phyloP scores from a whole-genome alignment of 1,284 basidiomycete species.

The Hymenochaete sp. region DNA sequence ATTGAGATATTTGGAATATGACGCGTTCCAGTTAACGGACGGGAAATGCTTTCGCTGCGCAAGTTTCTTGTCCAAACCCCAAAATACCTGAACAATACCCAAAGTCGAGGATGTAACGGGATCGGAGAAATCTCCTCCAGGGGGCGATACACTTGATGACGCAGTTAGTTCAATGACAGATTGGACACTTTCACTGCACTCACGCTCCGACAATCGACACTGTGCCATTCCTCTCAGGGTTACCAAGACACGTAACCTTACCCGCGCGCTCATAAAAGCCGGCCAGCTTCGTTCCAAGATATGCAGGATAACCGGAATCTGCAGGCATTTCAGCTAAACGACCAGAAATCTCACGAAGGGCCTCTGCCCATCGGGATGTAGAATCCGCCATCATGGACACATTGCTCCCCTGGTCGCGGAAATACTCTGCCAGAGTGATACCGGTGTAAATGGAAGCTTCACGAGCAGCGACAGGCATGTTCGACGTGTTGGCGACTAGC shows the following conservation, averaged over 20 bases:
- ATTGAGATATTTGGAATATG: constrained; percentile 98
- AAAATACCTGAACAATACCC: constrained; percentile 98
- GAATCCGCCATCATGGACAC: constrained; percentile 99
- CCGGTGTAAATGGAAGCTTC: constrained; percentile 99
- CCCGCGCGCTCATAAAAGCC: constrained; percentile 99
- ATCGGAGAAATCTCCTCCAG: constrained; percentile 99
- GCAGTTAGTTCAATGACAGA: too few species aligned
- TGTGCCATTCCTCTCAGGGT: constrained; percentile 82
- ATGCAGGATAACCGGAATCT: constrained; percentile 98
- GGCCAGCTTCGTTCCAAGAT: constrained; percentile 92
- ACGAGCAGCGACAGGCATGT: constrained; percentile 99
- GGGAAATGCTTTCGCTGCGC: constrained; percentile 98
- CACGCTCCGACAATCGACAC: constrained; percentile 98
- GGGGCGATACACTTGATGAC: constrained; percentile 76
- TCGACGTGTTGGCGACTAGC: constrained; percentile 98
- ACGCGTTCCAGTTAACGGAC: constrained; percentile 98
- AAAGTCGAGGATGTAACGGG: constrained; percentile 97
- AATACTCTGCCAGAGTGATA: constrained; percentile 98
- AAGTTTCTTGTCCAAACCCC: constrained; percentile 92
- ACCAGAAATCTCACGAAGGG: constrained; percentile 98
- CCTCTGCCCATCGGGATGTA: constrained; percentile 99
- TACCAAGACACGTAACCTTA: constrained; percentile 89
- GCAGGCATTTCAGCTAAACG: constrained; percentile 99
- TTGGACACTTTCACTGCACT: constrained; percentile 31
- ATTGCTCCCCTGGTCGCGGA: constrained; percentile 97